Evolutionary conservation across 108 stramenopile species (phyloP).

Genomic region (Aureococcus anophagefferens): DNA sequence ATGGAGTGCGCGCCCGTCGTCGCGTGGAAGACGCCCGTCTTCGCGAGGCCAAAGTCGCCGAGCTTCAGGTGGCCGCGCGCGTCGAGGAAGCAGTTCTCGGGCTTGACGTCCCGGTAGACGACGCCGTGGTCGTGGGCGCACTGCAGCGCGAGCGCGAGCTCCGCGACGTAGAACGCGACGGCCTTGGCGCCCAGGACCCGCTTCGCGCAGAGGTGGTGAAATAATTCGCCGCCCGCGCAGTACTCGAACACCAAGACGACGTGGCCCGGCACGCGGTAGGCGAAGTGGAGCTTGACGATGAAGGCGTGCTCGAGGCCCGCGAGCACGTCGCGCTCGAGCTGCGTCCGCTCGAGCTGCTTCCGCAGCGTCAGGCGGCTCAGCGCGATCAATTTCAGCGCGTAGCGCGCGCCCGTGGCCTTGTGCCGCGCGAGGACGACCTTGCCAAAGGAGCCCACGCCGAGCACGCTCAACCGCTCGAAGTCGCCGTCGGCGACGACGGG

Average conservation of each 20-base stretch:
- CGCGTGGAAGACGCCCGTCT: constrained; percentile 25
- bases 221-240: constrained; percentile 91
- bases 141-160: constrained; percentile 71
- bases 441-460: constrained; percentile 85
- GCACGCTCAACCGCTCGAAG: constrained; percentile 53
- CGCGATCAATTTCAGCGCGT: constrained; percentile 39
- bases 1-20: constrained; percentile 28
- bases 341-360: constrained; percentile 42
- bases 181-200: constrained; percentile 83
- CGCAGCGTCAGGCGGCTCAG: constrained; percentile 29
- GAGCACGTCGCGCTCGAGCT: constrained; percentile 36
- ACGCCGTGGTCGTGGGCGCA: constrained; percentile 18
- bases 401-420: constrained; percentile 31
- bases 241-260: constrained; percentile 88
- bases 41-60: constrained; percentile 80
- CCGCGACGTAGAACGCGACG: constrained; percentile 82
- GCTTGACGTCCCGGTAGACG: constrained; percentile 13
- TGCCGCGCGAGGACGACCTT: constrained; percentile 74
- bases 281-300: constrained; percentile 79
- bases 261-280: constrained; percentile 67
- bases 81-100: constrained; percentile 71
- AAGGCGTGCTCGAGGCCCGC: constrained; percentile 60
- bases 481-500: too few species aligned
- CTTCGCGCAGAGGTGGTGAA: constrained; percentile 86
- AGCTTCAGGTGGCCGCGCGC: constrained; percentile 82